Conservation (phyloP, 257 asterid species). For the Avicennia marina region DNA sequence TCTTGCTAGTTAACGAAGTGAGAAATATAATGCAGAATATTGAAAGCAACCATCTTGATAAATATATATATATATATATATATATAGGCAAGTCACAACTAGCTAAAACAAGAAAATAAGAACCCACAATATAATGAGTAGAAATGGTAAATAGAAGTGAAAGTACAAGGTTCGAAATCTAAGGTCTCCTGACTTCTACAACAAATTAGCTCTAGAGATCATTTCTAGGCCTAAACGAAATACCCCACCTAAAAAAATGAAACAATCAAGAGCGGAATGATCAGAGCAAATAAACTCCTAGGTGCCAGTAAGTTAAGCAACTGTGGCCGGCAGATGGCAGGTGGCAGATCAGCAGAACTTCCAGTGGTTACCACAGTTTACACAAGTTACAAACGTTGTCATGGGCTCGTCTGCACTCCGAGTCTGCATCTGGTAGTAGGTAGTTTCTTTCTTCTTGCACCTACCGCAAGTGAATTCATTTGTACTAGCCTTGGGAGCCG, state of each 20-base stretch:
- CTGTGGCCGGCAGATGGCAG: too few species aligned
- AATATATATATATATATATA: too few species aligned
- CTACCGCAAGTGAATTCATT: slow-evolving; percentile 68
- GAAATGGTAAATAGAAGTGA: too few species aligned
- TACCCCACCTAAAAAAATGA: slow-evolving; percentile 19
- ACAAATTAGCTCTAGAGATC: slow-evolving; percentile 11
- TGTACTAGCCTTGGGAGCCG: slow-evolving; percentile 68
- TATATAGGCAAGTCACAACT: too few species aligned
- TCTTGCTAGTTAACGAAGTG: too few species aligned
- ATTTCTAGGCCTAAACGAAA: not conserved
- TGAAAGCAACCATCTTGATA: too few species aligned
- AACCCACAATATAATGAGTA: not conserved
- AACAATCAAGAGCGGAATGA: slow-evolving; percentile 20
- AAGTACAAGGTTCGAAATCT: too few species aligned
- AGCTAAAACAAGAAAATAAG: too few species aligned
- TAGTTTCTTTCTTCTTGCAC: slow-evolving; percentile 75
- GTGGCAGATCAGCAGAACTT: slow-evolving; percentile 53
- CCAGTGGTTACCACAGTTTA: slow-evolving; percentile 84
- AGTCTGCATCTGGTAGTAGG: slow-evolving; percentile 92
- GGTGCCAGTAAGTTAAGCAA: too few species aligned
- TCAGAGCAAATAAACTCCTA: not conserved
- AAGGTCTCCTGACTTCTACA: slow-evolving; percentile 15
- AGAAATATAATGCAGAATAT: too few species aligned
- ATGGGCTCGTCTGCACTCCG: slow-evolving; percentile 98
- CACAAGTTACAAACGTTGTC: slow-evolving; percentile 93